phyloP scores from a whole-genome alignment of 2,329 filamentous ascomycete species.

The Sphaerostilbella broomeana region DNA sequence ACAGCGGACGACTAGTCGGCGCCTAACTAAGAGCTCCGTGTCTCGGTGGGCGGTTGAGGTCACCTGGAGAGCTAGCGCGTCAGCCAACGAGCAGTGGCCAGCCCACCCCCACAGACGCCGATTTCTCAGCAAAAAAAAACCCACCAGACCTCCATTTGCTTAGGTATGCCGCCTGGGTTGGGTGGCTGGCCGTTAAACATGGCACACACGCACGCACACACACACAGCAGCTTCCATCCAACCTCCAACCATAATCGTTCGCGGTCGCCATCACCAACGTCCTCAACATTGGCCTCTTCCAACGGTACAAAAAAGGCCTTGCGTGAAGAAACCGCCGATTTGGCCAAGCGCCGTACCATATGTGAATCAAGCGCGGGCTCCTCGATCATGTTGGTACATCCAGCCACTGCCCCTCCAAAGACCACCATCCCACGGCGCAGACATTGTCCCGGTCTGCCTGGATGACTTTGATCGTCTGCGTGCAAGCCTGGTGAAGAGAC shows the following conservation, averaged over 20 bases:
- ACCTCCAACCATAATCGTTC: constrained; percentile 7
- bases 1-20: no score
- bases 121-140: no score
- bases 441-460: constrained; percentile 23
- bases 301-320: not conserved
- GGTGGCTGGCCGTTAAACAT: no score
- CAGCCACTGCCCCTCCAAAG: constrained; percentile 28
- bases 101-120: no score
- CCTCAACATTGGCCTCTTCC: constrained; percentile 2
- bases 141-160: no score
- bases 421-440: constrained; percentile 31
- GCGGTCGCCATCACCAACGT: constrained; percentile 16
- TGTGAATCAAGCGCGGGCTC: constrained; percentile 22
- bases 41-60: no score
- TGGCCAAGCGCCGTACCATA: constrained; percentile 22
- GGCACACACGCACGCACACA: no score
- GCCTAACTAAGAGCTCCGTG: no score
- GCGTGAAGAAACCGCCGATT: constrained; percentile 1
- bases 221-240: not conserved
- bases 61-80: no score
- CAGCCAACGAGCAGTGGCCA: no score
- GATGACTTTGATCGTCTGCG: constrained; percentile 14
- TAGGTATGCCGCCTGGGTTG: no score
- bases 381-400: constrained; percentile 38
- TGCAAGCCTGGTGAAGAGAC: constrained; percentile 11